Evolutionary conservation across 345 rosid genomes (phyloP), one percentile per base, ranked within the genome.

Genomic region (Iberis pinnata): DNA sequence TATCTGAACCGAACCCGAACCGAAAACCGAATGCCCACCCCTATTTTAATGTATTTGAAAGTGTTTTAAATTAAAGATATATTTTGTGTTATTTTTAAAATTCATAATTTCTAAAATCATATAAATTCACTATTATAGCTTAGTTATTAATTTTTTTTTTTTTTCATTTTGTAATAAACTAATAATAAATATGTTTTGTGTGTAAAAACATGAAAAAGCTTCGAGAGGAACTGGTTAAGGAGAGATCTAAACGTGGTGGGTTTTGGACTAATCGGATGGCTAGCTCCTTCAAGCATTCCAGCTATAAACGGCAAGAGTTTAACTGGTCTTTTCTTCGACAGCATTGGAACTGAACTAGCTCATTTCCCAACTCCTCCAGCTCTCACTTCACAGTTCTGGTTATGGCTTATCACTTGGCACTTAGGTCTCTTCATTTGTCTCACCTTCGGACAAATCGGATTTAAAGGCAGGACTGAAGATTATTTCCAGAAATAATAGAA

Each of bases 371-470:
- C 87, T 3, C 88, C 89, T 51, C 96, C 98, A 12, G 50, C 81
- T 5, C 47, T 83, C 61, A 49, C 79, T 44, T 87, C 89, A 18
- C 83, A 63, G 61, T 87, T 83, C 61, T 81, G 96, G 98, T 58
- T 83, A 76, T 92, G 93, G 95, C 12, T 88, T 82, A 4, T 85
- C 3, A 65, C 82, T 1, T 88, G 98, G 95, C 98, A 92, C 67
- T 4, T 88, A 4, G 95, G 96, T 4, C 55, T 92, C 58, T 92
- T 92, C 75, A 0, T 92, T 37, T 78, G 82, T 71, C 86, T 92
- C 13, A 85, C 98, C 6, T 92, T 85, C 63, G 98, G 98, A 41
- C 96, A 88, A 70, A 92, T 92, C 64, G 96, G 98, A 7, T 92
- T 92, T 76, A 88, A 88, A 69, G 98, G 95, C 39, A 88, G 95